A percentile compares a stretch with the other conserved stretches of the same genome.
These are phyloP conservation scores for Debaryomyces hansenii DNA, from an alignment of 805 yeast genomes.

Conservation along the genomic window DNA sequence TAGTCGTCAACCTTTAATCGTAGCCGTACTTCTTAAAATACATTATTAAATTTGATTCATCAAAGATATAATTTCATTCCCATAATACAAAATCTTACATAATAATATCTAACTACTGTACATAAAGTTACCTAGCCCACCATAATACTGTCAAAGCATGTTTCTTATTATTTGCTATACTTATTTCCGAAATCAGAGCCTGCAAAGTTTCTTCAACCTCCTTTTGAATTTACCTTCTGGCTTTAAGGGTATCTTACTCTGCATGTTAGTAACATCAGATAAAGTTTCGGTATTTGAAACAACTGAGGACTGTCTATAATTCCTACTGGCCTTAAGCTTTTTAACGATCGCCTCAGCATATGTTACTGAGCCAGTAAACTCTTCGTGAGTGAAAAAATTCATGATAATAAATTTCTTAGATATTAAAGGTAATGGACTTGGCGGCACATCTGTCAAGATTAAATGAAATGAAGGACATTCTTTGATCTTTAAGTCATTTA, in stretches of 20 bases:
- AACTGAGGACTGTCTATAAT: background rate
- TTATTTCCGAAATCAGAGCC: background rate
- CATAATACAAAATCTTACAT: no score
- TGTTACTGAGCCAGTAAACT: background rate
- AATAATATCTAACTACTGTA: no score
- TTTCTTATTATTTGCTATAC: no score
- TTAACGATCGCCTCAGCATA: background rate
- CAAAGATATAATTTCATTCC: no score
- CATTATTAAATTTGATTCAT: no score
- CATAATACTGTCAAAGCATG: no score
- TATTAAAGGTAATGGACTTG: background rate
- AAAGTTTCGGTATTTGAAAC: background rate
- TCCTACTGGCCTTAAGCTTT: background rate
- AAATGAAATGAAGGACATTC: slow-evolving; percentile 1
- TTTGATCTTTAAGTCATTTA: background rate
- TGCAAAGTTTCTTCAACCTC: background rate
- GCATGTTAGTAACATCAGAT: background rate
- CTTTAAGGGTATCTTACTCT: background rate
- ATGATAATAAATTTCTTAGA: background rate
- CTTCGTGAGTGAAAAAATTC: background rate
- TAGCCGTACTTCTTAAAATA: no score
- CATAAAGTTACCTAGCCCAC: no score
- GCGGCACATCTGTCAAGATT: background rate
- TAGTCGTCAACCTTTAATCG: no score
- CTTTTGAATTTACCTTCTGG: background rate